Base-by-base conservation (phyloP, 306 rosid genomes). In the Begonia peltatifolia region DNA sequence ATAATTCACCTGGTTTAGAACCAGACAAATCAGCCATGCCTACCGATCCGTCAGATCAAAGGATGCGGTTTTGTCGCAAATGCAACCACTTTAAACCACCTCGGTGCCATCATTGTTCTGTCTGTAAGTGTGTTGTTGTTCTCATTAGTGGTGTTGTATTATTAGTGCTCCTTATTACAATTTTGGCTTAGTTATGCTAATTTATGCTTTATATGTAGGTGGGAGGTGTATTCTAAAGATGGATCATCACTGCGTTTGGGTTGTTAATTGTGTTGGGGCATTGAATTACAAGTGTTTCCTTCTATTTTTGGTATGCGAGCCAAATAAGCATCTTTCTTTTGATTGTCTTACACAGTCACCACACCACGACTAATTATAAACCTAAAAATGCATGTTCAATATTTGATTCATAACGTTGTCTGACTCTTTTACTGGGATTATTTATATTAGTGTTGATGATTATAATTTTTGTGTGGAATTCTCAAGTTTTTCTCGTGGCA, bases 231-330 rank as follows among this genome's bases (percentile, higher is more conserved):
- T 84, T 59, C 63, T 84, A 61, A 84, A 81, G 74, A 78, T 84
- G 94, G 94, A 84, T 47, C 94, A 81, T 65, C 94, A 84, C 52
- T 84, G 94, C 64, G 79, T 84, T 18, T 84, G 89, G 89, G 89
- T 84, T 25, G 89, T 81, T 41, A 81, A 81, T 54, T 81, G 89
- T 63, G 89, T 84, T 58, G 94, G 94, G 47, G 89, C 94, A 7
- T 71, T 75, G 74, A 81, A 84, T 66, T 84, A 84, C 63, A 81
- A 81, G 73, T 71, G 67, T 67, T 84, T 84, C 75, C 75, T 81
- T 70, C 84, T 84, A 58, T 84, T 81, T 73, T 65, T 84, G 87
- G 87, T 84, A 84, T 30, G 76, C 12, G 1, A 30, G 17, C 41
- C 6, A 30, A 7, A 7, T 5, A 30, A 30, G 38, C 35, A 6